Evolutionary conservation across 345 rosid species (phyloP).

Genomic region (Gossypium ekmanianum): DNA sequence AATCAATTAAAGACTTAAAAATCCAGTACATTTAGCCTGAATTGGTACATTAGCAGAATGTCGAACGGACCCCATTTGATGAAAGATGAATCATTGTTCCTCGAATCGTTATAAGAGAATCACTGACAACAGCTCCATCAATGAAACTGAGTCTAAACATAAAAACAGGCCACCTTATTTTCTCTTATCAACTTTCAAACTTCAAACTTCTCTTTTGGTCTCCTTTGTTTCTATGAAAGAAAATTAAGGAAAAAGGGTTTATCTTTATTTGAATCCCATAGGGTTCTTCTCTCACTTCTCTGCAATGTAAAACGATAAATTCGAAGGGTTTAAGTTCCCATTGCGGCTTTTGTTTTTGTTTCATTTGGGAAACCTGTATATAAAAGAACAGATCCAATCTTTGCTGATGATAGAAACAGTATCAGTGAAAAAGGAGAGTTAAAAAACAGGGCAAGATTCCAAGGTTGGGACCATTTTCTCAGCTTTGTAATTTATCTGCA

Average conservation of each 20-base stretch:
- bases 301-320: too few relatives aligned
- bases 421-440: background rate
- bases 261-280: too few relatives aligned
- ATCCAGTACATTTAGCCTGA: too few relatives aligned
- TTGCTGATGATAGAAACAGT: background rate
- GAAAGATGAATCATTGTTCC: background rate
- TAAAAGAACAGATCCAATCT: background rate
- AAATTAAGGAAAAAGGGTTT: background rate
- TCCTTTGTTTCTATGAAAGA: constrained; percentile 4
- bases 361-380: background rate
- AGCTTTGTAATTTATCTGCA: background rate
- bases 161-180: background rate
- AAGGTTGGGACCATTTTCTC: constrained; percentile 8
- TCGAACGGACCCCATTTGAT: background rate
- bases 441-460: background rate
- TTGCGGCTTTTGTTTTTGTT: too few relatives aligned
- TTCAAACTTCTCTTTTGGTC: constrained; percentile 3
- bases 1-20: too few relatives aligned
- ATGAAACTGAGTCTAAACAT: background rate
- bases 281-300: background rate
- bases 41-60: background rate
- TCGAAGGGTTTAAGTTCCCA: too few relatives aligned
- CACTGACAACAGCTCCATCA: background rate
- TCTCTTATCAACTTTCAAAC: background rate
- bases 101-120: background rate